phyloP scores from a whole-genome alignment of 148 eudicot genomes.

The Beta vulgaris region DNA sequence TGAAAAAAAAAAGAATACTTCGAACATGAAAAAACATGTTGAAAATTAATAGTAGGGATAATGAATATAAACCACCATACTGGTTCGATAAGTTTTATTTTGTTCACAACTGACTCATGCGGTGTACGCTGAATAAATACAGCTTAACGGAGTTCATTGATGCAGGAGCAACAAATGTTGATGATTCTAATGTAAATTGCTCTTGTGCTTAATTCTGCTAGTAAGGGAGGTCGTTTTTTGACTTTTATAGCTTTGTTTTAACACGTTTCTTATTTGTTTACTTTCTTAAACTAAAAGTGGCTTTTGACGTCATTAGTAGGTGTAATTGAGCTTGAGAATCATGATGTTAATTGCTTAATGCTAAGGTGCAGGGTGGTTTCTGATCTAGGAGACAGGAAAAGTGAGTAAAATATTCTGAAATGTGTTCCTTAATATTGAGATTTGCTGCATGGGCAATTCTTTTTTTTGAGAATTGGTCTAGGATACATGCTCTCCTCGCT shows the following conservation, averaged over 20 bases:
- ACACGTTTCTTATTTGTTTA: background rate
- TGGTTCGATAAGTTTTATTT: background rate
- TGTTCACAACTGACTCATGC: background rate
- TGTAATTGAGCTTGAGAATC: slow-evolving; percentile 4
- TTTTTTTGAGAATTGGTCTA: too few species aligned
- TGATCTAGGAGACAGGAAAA: slow-evolving; percentile 2
- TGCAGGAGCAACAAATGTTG: slow-evolving; percentile 5
- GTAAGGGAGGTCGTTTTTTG: background rate
- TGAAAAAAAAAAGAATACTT: slow-evolving; percentile 2
- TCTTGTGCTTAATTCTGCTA: slow-evolving; percentile 1
- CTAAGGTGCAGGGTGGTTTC: slow-evolving; percentile 5
- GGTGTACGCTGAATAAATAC: background rate
- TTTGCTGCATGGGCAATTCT: too few species aligned
- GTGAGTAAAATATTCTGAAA: slow-evolving; percentile 3
- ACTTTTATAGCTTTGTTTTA: slow-evolving; percentile 1
- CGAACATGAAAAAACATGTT: slow-evolving; percentile 3
- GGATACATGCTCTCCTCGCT: too few species aligned
- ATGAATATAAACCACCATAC: background rate
- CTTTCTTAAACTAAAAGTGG: background rate
- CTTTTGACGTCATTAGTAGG: slow-evolving; percentile 4
- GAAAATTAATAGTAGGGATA: background rate
- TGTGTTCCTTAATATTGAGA: slow-evolving; percentile 3
- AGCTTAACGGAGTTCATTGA: background rate
- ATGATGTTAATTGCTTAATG: slow-evolving; percentile 3
- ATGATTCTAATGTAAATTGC: slow-evolving; percentile 3